Base-by-base conservation (phyloP, 2,329 filamentous ascomycete genomes). In the Colletotrichum liriopes region DNA sequence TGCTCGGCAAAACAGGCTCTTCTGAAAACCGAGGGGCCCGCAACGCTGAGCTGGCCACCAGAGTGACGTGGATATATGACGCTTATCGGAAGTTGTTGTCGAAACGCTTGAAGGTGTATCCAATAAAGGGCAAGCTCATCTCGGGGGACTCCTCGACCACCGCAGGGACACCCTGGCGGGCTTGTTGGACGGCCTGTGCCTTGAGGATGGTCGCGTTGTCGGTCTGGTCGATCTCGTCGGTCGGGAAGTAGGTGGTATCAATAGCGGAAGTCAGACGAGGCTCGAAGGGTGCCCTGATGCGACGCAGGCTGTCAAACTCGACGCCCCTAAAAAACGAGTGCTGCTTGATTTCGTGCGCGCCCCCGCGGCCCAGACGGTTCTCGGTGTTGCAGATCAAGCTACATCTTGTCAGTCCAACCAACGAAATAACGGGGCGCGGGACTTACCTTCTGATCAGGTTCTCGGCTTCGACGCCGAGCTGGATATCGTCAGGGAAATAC, bases 231-330 rank as follows among this genome's bases (percentile, higher is more conserved):
- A 99, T 98, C 83, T 99, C 96, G 80, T 99, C 96, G 64, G 95
- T 98, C 12, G 96, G 96, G 91, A 99, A 99, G 87, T 99, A 98
- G 58, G 95, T 96, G 26, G 96, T 98, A 81, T 99, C 96, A 78
- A 98, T 93, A 82, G 96, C 96, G 74, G 94, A 97, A 73, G 93
- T 93, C 75, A 99, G 87, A 79, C 95, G 94, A 3, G 96, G 96
- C 85, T 98, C 96, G 81, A 99, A 99, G 0, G 96, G 96, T 71
- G 96, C 96, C 47, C 95, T 93, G 79, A 99, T 98, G 73, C 93
- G 92, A 75, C 96, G 94, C 76, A 99, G 88, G 77, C 93, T 94
- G 76, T 98, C 94, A 87, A 97, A 99, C 76, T 97, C 93, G 37
- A 99, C 96, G 65, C 96, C 96, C 43, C 94, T 93, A 93, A 99